These are phyloP conservation scores for Rubia occidens DNA, from an alignment of 305 asterid species.

Conservation along the genomic window DNA sequence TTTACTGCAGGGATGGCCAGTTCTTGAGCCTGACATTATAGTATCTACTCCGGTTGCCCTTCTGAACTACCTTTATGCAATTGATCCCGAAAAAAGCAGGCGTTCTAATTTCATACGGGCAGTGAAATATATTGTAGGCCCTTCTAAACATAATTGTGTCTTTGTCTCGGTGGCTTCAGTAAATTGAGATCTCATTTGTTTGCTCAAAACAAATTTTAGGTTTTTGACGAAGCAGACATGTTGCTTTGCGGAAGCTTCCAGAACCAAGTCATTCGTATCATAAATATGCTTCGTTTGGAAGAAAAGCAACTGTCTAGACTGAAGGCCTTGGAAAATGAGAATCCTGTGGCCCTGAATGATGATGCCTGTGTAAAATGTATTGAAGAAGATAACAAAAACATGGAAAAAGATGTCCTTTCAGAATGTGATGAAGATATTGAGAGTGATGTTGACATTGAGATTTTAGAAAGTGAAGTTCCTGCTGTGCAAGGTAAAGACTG, in stretches of 20 bases:
- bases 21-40: constrained; percentile 62
- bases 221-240: constrained; percentile 97
- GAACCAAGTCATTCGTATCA: constrained; percentile 84
- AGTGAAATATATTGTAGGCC: constrained; percentile 71
- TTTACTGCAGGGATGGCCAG: constrained; percentile 60
- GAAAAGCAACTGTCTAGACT: constrained; percentile 71
- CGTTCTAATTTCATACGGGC: constrained; percentile 53
- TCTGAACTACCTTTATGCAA: constrained; percentile 66
- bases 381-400: constrained; percentile 31
- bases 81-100: constrained; percentile 47
- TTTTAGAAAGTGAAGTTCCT: constrained; percentile 28
- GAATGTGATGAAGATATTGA: constrained; percentile 30
- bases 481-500: constrained; percentile 48
- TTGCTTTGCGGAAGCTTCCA: constrained; percentile 92
- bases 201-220: constrained; percentile 34
- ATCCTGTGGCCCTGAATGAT: constrained; percentile 22
- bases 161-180: background rate
- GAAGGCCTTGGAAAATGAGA: constrained; percentile 26
- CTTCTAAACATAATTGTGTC: background rate
- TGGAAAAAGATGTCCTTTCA: constrained; percentile 22
- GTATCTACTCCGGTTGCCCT: constrained; percentile 92
- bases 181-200: constrained; percentile 4
- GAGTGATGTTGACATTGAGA: constrained; percentile 25
- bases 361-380: constrained; percentile 23
- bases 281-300: constrained; percentile 86